Evolutionary conservation across 2,329 filamentous ascomycete species (phyloP), one percentile per base, ranked within the genome.

Genomic region (Ophiostoma pallidulum): DNA sequence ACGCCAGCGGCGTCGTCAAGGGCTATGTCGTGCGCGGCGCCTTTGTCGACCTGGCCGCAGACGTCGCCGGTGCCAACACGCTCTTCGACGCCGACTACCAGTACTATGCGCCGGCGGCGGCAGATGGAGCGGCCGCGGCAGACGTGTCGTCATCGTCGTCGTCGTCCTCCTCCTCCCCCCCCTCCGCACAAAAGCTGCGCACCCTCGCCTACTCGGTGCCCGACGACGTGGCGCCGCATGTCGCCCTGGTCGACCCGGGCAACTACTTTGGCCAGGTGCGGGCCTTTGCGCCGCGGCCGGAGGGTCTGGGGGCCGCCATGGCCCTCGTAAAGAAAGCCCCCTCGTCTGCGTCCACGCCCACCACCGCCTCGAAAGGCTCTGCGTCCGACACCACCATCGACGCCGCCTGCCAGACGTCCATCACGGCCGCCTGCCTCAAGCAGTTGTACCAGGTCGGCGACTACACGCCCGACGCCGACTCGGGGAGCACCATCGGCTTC

Each of bases 191-290:
- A n/a, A 72, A 67, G 56, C 68, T 83, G 39, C 72, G 80, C 33
- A 67, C 66, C 9, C 58, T 69, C 20, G 65, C 71, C 42, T 86
- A 85, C 62, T 80, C 77, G 0, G 70, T 85, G 3, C 82, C 81
- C 0, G 66, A 66, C 46, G 61, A 69, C 9, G 60, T 85, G 4
- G 69, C 71, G 47, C 56, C 66, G 36, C 68, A 78, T 57, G 69
- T 85, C 45, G 73, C 75, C 45, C 69, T 82, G 59, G 75, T 84
- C 45, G 77, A 83, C 58, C 80, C 80, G 2, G 84, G 80, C 2
- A 84, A 77, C 10, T 69, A 74, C 37, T 84, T 84, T 53, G 71
- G 70, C 49, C 41, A 44, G 8, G 18, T 38, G 26, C 43, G 31
- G 41, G 18, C 49, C 13, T 49, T 48, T 40, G 49, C 48, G 29